Conservation (phyloP, 1,284 basidiomycete species). For the Sporisorium graminicola region DNA sequence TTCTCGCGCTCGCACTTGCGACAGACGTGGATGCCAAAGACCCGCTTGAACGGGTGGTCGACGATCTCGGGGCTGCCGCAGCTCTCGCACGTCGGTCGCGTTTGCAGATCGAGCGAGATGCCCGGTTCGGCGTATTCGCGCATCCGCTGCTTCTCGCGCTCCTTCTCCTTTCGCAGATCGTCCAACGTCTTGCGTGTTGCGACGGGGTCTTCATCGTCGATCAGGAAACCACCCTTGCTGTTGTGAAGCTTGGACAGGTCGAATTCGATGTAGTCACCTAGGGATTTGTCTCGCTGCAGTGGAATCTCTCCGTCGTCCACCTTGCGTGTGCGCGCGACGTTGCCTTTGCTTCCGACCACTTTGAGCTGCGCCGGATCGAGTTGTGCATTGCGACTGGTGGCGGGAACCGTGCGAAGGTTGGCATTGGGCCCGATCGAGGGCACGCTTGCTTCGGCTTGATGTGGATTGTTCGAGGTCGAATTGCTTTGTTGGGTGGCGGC, state of each 20-base stretch:
- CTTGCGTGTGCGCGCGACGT: slow-evolving; percentile 32
- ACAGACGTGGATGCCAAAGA: slow-evolving; percentile 79
- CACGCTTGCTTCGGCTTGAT: slow-evolving; percentile 1
- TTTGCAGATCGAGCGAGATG: slow-evolving; percentile 60
- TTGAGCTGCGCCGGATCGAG: slow-evolving; percentile 31
- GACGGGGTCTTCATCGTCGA: slow-evolving; percentile 56
- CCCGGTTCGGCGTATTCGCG: slow-evolving; percentile 60
- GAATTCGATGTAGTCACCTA: slow-evolving; percentile 69
- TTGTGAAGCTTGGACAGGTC: slow-evolving; percentile 67
- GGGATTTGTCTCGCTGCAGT: slow-evolving; percentile 59
- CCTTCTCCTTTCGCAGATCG: slow-evolving; percentile 62
- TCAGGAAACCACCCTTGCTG: slow-evolving; percentile 67
- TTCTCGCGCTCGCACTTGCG: slow-evolving; percentile 83
- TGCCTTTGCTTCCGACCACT: slow-evolving; percentile 42
- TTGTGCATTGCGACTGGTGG: slow-evolving; percentile 55
- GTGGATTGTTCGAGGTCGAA: slow-evolving; percentile 8
- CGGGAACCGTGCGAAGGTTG: slow-evolving; percentile 36
- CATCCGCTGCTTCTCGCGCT: slow-evolving; percentile 62
- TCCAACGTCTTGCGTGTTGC: slow-evolving; percentile 54
- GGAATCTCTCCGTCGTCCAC: slow-evolving; percentile 45
- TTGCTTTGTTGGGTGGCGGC: background rate
- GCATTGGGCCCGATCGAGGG: slow-evolving; percentile 53
- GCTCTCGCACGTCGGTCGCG: slow-evolving; percentile 54
- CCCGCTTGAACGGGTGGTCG: slow-evolving; percentile 57
- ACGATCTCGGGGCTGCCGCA: slow-evolving; percentile 62